phyloP scores from a whole-genome alignment of 176 grass and related monocot genomes.

The Secale cereale region DNA sequence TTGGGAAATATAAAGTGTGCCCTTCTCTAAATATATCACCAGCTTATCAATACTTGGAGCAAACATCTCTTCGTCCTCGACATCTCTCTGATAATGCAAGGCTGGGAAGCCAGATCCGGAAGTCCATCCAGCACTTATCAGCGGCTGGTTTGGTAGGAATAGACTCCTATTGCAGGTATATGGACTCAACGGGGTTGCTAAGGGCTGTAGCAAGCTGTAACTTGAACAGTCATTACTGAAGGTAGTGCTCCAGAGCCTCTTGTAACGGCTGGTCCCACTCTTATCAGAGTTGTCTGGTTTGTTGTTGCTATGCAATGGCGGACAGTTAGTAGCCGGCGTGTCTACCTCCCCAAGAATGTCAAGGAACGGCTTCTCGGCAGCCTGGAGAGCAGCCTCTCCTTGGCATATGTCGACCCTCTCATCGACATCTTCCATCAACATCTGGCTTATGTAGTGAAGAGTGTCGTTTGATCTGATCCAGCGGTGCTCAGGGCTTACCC shows the following conservation, averaged over 20 bases:
- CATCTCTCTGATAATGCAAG: slow-evolving; percentile 22
- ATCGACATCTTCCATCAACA: slow-evolving; percentile 40
- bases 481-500: background rate
- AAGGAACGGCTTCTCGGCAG: slow-evolving; percentile 38
- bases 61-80: slow-evolving; percentile 48
- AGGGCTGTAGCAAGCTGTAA: background rate
- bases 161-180: background rate
- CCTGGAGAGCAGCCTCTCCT: slow-evolving; percentile 25
- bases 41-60: slow-evolving; percentile 40
- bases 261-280: background rate
- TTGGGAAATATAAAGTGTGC: background rate
- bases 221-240: background rate
- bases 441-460: slow-evolving; percentile 35
- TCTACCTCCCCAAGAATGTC: slow-evolving; percentile 36
- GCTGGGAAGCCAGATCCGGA: background rate
- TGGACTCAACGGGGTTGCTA: background rate
- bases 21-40: slow-evolving; percentile 18
- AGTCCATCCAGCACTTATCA: background rate
- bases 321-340: background rate
- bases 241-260: background rate
- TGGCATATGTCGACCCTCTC: slow-evolving; percentile 4
- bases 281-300: background rate
- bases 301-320: background rate
- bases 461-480: slow-evolving; percentile 14
- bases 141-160: background rate